Base-by-base conservation (phyloP, 1,139 yeast genomes). In the Arxiozyma bovina region DNA sequence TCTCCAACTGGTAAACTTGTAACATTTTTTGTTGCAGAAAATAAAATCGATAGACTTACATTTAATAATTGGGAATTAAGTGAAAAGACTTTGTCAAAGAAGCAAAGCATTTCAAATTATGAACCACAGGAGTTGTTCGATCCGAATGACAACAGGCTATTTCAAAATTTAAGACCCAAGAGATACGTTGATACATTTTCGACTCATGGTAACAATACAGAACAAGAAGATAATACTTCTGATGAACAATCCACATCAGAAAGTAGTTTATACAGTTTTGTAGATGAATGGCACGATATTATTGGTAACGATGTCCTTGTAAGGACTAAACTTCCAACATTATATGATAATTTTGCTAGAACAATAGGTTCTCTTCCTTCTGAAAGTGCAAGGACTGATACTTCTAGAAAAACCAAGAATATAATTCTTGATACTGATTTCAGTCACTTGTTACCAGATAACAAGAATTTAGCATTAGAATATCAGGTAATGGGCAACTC, bases 1-100 rank as follows among this genome's bases (percentile, higher is more conserved):
- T 77, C 94, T 0, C 78, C 81, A 18, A 78, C 81, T 2, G 97
- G 97, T 0, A 81, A 81, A 58, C 73, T 90, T 54, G 85, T 90
- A 1, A 87, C 96, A 65, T 90, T 91, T 63, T 89, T 88, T 70
- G 79, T 83, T n/a, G 82, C 85, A 0, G 80, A 80, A 54, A 67
- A 66, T 18, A 74, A 71, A 40, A 50, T 55, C n/a, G 72, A 73
- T 18, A 63, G 59, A 48, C 71, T 68, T 45, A 73, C 70, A 53
- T 70, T 66, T 42, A 66, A 73, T 34, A 62, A 70, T 38, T 64
- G 75, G 20, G 74, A 72, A 48, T 70, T 76, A 58, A 78, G 76
- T 20, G 75, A 74, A 52, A 75, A 73, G 53, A 79, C 78, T 1
- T 72, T 74, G 18, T 48, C 42, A 15, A 55, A 53, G 27, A 58